These are phyloP conservation scores for Thelephora terrestris DNA, from an alignment of 1,284 basidiomycete species.

Conservation along the genomic window DNA sequence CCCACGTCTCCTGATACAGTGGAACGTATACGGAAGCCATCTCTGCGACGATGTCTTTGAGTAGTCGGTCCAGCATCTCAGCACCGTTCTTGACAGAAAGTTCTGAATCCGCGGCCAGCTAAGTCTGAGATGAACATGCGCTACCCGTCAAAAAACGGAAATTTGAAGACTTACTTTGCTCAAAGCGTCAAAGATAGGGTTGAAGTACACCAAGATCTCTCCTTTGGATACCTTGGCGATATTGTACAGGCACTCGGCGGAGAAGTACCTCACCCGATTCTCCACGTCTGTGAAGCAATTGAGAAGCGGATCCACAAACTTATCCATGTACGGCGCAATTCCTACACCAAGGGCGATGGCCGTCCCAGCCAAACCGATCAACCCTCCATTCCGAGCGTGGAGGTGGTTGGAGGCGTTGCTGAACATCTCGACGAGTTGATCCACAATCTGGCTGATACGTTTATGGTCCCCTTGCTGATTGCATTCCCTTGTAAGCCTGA, in stretches of 20 bases:
- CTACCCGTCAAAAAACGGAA: background rate
- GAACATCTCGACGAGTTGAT: constrained; percentile 93
- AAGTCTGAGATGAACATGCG: constrained; percentile 1
- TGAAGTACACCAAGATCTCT: constrained; percentile 95
- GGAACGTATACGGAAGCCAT: constrained; percentile 94
- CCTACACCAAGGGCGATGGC: constrained; percentile 94
- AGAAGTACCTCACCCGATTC: constrained; percentile 93
- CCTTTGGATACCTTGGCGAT: constrained; percentile 98
- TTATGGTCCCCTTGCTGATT: constrained; percentile 72
- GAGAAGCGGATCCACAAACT: constrained; percentile 87
- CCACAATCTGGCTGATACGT: constrained; percentile 81
- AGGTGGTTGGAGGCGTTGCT: constrained; percentile 70
- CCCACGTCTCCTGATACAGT: constrained; percentile 66
- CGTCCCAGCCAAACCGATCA: constrained; percentile 94
- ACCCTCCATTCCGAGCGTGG: constrained; percentile 88
- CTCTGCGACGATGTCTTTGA: constrained; percentile 98
- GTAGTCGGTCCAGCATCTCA: constrained; percentile 91
- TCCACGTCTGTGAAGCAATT: constrained; percentile 92
- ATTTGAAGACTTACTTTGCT: constrained; percentile 66
- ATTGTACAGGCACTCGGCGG: constrained; percentile 97
- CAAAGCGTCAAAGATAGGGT: constrained; percentile 95
- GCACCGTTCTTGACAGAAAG: constrained; percentile 97
- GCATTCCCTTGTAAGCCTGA: constrained; percentile 78
- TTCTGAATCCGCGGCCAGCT: constrained; percentile 93
- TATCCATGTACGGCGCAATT: constrained; percentile 88